These are phyloP conservation scores for Hypocrella siamensis DNA, from an alignment of 2,329 filamentous ascomycete genomes.

Conservation along the genomic window DNA sequence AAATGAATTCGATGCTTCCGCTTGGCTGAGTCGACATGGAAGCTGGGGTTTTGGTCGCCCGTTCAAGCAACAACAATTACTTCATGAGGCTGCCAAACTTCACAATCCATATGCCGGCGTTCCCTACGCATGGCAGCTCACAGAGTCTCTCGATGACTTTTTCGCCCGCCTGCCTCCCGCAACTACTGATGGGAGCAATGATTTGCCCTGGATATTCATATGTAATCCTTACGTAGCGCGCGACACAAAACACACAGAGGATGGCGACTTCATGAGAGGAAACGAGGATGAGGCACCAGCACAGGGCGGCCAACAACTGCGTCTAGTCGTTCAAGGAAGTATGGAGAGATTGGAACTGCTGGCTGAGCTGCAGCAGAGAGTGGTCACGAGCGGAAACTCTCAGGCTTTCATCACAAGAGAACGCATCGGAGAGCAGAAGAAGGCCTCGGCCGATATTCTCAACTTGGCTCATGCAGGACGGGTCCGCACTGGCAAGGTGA, in stretches of 20 bases:
- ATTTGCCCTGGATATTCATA: slow-evolving; percentile 57
- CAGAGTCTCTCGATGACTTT: slow-evolving; percentile 50
- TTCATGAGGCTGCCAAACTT: slow-evolving; percentile 15
- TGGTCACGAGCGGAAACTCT: slow-evolving; percentile 19
- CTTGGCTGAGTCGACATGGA: slow-evolving; percentile 20
- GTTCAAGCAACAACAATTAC: not conserved
- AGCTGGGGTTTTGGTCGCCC: slow-evolving; percentile 2
- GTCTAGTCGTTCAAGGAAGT: slow-evolving; percentile 36
- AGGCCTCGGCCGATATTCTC: slow-evolving; percentile 39
- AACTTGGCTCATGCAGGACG: slow-evolving; percentile 41
- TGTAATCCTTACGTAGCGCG: slow-evolving; percentile 42
- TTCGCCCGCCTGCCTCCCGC: slow-evolving; percentile 51
- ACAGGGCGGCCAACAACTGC: slow-evolving; percentile 27
- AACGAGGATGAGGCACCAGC: slow-evolving; percentile 34
- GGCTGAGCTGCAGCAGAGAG: slow-evolving; percentile 30
- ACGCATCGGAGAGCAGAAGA: slow-evolving; percentile 32
- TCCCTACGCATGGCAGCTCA: slow-evolving; percentile 42
- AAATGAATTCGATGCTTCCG: slow-evolving; percentile 29
- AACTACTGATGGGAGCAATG: slow-evolving; percentile 30
- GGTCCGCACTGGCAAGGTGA: slow-evolving; percentile 51
- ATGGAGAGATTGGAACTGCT: slow-evolving; percentile 31
- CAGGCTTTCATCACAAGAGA: slow-evolving; percentile 23
- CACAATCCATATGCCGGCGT: slow-evolving; percentile 45
- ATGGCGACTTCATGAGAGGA: slow-evolving; percentile 22
- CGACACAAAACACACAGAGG: slow-evolving; percentile 15